Conservation (phyloP, 2,329 filamentous ascomycete genomes). For the Dothistroma septosporum region DNA sequence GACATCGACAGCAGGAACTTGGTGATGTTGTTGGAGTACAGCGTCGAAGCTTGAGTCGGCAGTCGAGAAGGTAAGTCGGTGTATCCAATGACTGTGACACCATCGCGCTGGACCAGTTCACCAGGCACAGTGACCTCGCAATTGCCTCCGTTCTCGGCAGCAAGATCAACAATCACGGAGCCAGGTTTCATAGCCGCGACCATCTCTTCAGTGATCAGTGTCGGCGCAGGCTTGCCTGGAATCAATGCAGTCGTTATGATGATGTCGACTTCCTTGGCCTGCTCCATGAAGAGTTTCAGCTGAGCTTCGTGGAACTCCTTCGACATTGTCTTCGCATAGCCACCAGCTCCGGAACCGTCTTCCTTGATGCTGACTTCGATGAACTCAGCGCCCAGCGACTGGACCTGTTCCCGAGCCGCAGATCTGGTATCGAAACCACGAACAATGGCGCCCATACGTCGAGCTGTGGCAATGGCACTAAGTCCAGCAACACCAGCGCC, state of each 20-base stretch:
- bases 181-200: constrained; percentile 83
- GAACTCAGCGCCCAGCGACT: constrained; percentile 85
- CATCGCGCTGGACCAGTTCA: constrained; percentile 65
- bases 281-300: constrained; percentile 87
- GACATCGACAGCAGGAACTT: constrained; percentile 81
- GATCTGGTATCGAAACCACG: constrained; percentile 86
- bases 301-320: constrained; percentile 90
- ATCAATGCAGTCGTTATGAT: constrained; percentile 92
- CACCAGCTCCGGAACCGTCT: constrained; percentile 77
- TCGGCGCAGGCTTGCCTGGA: constrained; percentile 76
- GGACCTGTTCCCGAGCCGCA: constrained; percentile 83
- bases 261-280: constrained; percentile 83
- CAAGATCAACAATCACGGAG: constrained; percentile 82
- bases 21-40: constrained; percentile 92
- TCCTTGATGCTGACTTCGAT: constrained; percentile 82
- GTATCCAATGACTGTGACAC: constrained; percentile 66
- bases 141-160: constrained; percentile 83
- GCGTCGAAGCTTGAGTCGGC: constrained; percentile 80
- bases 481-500: constrained; percentile 85
- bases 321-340: constrained; percentile 91
- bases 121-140: constrained; percentile 74
- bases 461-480: constrained; percentile 81
- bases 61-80: constrained; percentile 83
- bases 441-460: constrained; percentile 82
- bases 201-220: constrained; percentile 77